Percentiles rank a stretch among this genome's conserved stretches.
phyloP scores from a whole-genome alignment of 2,329 filamentous ascomycete species.

The Chaetomium globosum region DNA sequence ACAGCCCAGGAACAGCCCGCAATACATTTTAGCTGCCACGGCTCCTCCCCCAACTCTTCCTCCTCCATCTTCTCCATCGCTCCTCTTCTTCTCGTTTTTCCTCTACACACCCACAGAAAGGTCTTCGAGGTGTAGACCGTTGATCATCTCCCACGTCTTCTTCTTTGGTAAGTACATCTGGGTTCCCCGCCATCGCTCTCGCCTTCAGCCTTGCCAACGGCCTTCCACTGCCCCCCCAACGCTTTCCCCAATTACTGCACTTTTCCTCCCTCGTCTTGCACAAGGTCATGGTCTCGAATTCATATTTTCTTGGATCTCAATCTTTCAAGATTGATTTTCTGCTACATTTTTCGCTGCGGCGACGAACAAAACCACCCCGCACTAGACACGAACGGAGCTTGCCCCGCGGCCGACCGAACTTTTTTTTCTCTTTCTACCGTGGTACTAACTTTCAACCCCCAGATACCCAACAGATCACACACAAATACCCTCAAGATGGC shows the following conservation, averaged over 20 bases:
- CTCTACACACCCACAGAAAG: conserved; percentile 15
- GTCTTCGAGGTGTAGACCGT: conserved; percentile 30
- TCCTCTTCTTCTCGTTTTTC: conserved; percentile 21
- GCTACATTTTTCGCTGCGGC: not conserved
- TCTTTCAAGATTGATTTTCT: not conserved
- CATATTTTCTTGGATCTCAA: not conserved
- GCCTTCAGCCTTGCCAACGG: conserved; percentile 30
- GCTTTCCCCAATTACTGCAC: conserved; percentile 9
- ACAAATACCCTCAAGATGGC: conserved; percentile 64
- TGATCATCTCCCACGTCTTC: conserved; percentile 14
- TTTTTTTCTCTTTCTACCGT: not conserved
- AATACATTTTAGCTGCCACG: conserved; percentile 42
- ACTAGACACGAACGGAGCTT: conserved; percentile 8
- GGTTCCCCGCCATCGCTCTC: conserved; percentile 4
- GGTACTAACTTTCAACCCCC: conserved; percentile 24
- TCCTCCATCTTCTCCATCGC: conserved; percentile 31
- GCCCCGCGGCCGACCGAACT: not conserved
- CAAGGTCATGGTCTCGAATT: not conserved
- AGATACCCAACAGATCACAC: conserved; percentile 35
- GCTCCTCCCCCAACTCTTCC: conserved; percentile 29
- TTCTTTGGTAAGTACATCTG: conserved; percentile 33
- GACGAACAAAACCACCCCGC: conserved; percentile 11
- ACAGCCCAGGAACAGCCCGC: conserved; percentile 37
- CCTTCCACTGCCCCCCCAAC: conserved; percentile 4
- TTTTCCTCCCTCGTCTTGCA: not conserved